Base-by-base conservation (phyloP, 192 early-diverging fungal species). In the Funneliformis geosporum region DNA sequence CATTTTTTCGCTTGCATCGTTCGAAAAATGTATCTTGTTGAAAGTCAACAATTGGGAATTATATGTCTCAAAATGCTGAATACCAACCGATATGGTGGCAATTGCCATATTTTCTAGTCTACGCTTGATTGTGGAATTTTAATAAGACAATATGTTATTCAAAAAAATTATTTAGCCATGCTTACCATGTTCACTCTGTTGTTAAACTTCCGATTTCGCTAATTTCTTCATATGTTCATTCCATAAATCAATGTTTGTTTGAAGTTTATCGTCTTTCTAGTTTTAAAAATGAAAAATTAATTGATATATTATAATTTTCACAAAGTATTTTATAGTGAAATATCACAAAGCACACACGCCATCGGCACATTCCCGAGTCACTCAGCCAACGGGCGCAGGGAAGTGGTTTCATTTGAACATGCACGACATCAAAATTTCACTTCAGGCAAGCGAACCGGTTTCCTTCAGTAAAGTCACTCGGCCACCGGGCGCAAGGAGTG, bases 151-250 rank as follows among this genome's bases (percentile, higher is more conserved):
- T 62, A 25, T 62, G 0, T 62, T 25, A 25, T 14, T 27, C 2
- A 1, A 62, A 25, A 62, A 62, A 62, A 62, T 25, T 7, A 27
- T 14, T 4, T 47, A 47, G 4, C 46, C 46, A 47, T 47, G 25
- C 23, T 62, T 62, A 62, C n/a, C 60, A 62, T 62, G 25, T 62
- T 62, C 60, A 62, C n/a, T 62, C 60, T 62, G 60, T 62, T 62
- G 10, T 62, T 62, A 62, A 62, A n/a, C 60, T 62, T 62, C 25
- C 2, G 60, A 62, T 27, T 62, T 62, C 10, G 60, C 60, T 27
- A 62, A 62, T 27, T 27, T 62, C 14, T 62, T 62, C 60, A 62
- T 62, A 62, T 62, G 2, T 23, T 62, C 60, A 62, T 62, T 62
- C n/a, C 60, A 62, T 25, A 62, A 27, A 27, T 62, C 60, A 27